Conservation (phyloP, 352 stramenopile species). For the Phytophthora quininea region DNA sequence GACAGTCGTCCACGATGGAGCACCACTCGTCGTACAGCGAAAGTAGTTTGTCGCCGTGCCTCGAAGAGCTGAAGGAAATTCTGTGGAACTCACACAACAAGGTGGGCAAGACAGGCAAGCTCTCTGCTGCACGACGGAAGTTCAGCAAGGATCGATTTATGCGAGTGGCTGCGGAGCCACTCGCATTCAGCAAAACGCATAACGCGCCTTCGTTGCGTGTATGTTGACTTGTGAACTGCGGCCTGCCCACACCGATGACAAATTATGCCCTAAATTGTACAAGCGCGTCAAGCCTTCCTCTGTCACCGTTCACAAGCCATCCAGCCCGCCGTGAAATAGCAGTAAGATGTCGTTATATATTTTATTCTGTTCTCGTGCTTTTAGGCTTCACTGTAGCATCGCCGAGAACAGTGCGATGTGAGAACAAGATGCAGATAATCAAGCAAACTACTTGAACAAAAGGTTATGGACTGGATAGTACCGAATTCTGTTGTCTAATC, state of each 20-base stretch:
- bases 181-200: slow-evolving; percentile 57
- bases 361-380: slow-evolving; percentile 31
- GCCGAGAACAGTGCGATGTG: too few species aligned
- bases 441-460: not conserved
- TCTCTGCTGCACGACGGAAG: slow-evolving; percentile 84
- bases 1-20: slow-evolving; percentile 70
- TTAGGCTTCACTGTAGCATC: not conserved
- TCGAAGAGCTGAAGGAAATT: slow-evolving; percentile 84
- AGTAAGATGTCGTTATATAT: slow-evolving; percentile 38
- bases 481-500: slow-evolving; percentile 40
- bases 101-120: slow-evolving; percentile 76
- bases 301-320: slow-evolving; percentile 12
- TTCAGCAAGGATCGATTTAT: slow-evolving; percentile 87
- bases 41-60: slow-evolving; percentile 51
- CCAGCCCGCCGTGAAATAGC: slow-evolving; percentile 11
- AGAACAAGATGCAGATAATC: slow-evolving; percentile 4
- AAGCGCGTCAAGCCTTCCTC: slow-evolving; percentile 29
- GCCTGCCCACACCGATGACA: slow-evolving; percentile 19
- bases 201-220: slow-evolving; percentile 25
- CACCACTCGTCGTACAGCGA: slow-evolving; percentile 86
- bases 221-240: slow-evolving; percentile 25
- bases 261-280: slow-evolving; percentile 46
- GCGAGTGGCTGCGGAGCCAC: slow-evolving; percentile 64
- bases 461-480: slow-evolving; percentile 25
- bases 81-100: slow-evolving; percentile 75